A percentile compares a stretch with the other conserved stretches of the same genome.
phyloP scores from a whole-genome alignment of 176 grass and related monocot species.

The Dendrocalamus sinicus region DNA sequence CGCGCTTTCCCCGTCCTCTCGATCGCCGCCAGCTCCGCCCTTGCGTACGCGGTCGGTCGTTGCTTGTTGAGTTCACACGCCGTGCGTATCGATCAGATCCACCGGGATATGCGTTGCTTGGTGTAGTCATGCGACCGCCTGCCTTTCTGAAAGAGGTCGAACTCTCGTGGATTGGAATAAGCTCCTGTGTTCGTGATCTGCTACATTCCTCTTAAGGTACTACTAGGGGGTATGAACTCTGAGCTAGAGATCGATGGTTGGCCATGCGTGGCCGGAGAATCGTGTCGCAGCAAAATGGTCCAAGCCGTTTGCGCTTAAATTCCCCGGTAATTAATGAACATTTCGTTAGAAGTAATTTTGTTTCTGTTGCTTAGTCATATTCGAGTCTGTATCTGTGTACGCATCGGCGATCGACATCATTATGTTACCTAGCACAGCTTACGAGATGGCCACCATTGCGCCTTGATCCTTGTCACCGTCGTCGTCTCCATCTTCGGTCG shows the following conservation, averaged over 20 bases:
- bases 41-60: neutral
- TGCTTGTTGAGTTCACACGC: neutral
- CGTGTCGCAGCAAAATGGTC: neutral
- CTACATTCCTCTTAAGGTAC: neutral
- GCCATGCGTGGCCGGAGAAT: neutral
- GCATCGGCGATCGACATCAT: too few relatives aligned
- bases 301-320: too few relatives aligned
- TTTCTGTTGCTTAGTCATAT: too few relatives aligned
- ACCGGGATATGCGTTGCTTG: neutral
- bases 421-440: too few relatives aligned
- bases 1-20: neutral
- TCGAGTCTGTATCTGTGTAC: too few relatives aligned
- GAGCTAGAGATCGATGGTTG: neutral
- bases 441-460: too few relatives aligned
- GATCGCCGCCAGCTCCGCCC: neutral
- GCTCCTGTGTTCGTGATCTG: neutral
- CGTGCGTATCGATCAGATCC: neutral
- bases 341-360: too few relatives aligned
- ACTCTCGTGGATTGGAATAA: neutral
- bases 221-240: neutral
- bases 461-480: too few relatives aligned
- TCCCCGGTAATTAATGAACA: too few relatives aligned
- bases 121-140: neutral
- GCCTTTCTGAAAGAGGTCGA: neutral
- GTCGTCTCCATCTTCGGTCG: too few relatives aligned